Conservation (phyloP, 306 rosid species). For the Casuarina cunninghamiana region DNA sequence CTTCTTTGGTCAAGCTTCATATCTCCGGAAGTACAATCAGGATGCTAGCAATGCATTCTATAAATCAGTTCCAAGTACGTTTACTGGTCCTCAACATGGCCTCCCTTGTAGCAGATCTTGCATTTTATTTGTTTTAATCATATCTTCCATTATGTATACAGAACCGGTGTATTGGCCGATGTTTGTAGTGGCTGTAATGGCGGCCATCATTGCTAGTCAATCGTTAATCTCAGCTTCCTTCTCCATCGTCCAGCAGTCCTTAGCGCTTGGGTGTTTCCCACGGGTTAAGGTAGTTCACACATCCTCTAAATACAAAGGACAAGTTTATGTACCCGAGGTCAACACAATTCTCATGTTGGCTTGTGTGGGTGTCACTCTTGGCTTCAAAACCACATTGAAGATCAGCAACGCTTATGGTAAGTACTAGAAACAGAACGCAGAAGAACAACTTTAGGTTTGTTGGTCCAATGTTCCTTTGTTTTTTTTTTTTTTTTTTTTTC, state of each 20-base stretch:
- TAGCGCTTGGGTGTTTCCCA: conserved; percentile 79
- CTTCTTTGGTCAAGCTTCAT: conserved; percentile 29
- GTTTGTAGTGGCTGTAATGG: conserved; percentile 58
- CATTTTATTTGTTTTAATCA: neutral
- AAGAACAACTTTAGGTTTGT: too few species aligned
- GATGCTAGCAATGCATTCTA: conserved; percentile 10
- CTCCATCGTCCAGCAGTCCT: conserved; percentile 75
- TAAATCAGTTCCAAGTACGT: conserved; percentile 20
- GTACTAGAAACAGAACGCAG: neutral
- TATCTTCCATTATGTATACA: conserved; percentile 20
- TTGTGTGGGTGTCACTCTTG: conserved; percentile 61
- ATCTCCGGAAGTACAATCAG: conserved; percentile 14
- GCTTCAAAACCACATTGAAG: conserved; percentile 44
- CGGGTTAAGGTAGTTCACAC: conserved; percentile 75
- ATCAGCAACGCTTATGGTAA: conserved; percentile 84
- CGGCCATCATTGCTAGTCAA: conserved; percentile 80
- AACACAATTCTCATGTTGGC: conserved; percentile 75
- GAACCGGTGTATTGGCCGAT: conserved; percentile 62
- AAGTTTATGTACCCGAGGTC: conserved; percentile 72
- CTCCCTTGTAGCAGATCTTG: neutral
- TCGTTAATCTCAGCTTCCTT: conserved; percentile 80
- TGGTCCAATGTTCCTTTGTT: too few species aligned
- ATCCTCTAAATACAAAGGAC: conserved; percentile 63
- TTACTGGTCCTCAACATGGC: neutral
- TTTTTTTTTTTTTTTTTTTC: too few species aligned